These are phyloP conservation scores for Cryptosporidium ubiquitum DNA, from an alignment of 169 alveolate genomes.

Conservation along the genomic window DNA sequence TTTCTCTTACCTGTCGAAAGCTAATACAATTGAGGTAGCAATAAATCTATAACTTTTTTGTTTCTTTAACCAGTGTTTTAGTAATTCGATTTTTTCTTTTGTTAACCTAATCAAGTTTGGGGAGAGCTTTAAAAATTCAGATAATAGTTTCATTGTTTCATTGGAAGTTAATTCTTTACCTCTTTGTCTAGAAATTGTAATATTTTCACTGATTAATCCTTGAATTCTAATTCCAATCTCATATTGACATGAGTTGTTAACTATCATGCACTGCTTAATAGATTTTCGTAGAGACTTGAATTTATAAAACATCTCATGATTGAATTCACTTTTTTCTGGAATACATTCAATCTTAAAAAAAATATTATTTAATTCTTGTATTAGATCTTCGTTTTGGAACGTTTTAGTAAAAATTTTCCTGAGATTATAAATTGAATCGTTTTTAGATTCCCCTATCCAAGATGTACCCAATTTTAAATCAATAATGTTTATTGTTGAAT, in stretches of 20 bases:
- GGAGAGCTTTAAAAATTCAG: constrained; percentile 19
- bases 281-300: constrained; percentile 9
- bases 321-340: constrained; percentile 5
- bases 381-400: background rate
- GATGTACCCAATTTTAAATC: constrained; percentile 48
- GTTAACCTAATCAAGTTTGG: constrained; percentile 5
- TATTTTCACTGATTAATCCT: constrained; percentile 16
- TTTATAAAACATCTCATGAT: background rate
- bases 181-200: constrained; percentile 17
- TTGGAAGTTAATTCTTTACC: constrained; percentile 26
- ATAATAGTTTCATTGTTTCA: constrained; percentile 23
- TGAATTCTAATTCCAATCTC: constrained; percentile 58
- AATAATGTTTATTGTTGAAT: background rate
- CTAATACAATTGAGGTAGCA: constrained; percentile 43
- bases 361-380: background rate
- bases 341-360: background rate
- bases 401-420: background rate
- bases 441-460: constrained; percentile 53
- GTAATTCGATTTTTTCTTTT: constrained; percentile 1
- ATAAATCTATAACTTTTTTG: constrained; percentile 50
- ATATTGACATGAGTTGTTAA: constrained; percentile 12
- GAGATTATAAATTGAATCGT: background rate
- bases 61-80: constrained; percentile 16
- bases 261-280: constrained; percentile 9
- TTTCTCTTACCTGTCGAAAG: constrained; percentile 56